phyloP scores from a whole-genome alignment of 805 yeast genomes.

The Starmera amethionina region DNA sequence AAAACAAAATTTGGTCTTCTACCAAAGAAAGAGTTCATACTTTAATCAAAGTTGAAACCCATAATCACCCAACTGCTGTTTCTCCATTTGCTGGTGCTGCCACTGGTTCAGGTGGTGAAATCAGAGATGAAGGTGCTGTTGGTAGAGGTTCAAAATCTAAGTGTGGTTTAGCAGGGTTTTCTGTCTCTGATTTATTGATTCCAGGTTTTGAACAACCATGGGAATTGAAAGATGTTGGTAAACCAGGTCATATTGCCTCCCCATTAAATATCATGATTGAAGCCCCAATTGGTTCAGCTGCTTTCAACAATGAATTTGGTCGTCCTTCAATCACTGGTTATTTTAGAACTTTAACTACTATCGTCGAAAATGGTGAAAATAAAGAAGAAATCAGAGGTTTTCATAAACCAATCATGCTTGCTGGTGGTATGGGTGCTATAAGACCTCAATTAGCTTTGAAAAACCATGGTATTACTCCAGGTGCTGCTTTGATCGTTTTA shows the following conservation, averaged over 20 bases:
- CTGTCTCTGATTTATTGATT: constrained; percentile 83
- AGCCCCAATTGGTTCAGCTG: constrained; percentile 97
- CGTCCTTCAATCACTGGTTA: constrained; percentile 96
- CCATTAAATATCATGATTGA: constrained; percentile 91
- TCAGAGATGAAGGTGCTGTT: constrained; percentile 99
- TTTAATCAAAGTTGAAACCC: constrained; percentile 94
- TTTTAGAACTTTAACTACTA: constrained; percentile 88
- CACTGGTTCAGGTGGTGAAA: constrained; percentile 99
- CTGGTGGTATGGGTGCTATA: constrained; percentile 98
- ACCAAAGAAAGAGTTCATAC: constrained; percentile 76
- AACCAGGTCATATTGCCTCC: constrained; percentile 88
- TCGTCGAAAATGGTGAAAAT: constrained; percentile 52
- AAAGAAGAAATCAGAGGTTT: constrained; percentile 80
- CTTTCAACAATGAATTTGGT: constrained; percentile 97
- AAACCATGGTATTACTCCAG: constrained; percentile 82
- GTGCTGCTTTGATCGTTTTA: constrained; percentile 80
- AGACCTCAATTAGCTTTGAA: constrained; percentile 90
- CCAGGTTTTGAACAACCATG: constrained; percentile 88
- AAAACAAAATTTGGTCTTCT: constrained; percentile 64
- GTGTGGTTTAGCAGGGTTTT: constrained; percentile 91
- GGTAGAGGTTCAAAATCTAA: constrained; percentile 97
- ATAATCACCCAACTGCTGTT: constrained; percentile 98
- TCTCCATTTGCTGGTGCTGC: constrained; percentile 99
- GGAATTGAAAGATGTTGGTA: constrained; percentile 78
- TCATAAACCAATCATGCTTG: constrained; percentile 98